Evolutionary conservation across 331 rosid species (phyloP), one percentile per base, ranked within the genome.

Genomic region (Saraca asoca): DNA sequence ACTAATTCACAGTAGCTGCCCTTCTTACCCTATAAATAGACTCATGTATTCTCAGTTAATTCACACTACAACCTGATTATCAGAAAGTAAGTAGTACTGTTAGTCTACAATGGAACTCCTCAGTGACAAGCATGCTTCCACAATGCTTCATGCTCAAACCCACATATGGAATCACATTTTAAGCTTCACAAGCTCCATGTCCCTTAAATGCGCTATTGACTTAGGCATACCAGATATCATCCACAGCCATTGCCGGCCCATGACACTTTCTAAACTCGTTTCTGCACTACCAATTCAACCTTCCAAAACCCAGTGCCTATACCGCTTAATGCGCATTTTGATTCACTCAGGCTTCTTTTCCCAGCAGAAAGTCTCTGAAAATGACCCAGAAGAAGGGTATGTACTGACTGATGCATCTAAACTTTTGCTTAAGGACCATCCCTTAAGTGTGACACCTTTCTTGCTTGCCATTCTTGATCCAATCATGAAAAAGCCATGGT

Each of bases 161-260:
- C 72, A 62, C 29, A n/a, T 62, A 15, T 78, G 68, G 64, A 78
- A 43, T 19, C 73, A 62, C 33, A 7, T 66, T 7, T 29, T 78
- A n/a, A 67, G n/a, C 35, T 67, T 44, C 55, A 54, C 68, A 9
- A 68, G 68, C 24, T 58, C 85, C 34, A 76, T 76, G 87, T 62
- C 79, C 31, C 77, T 82, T 5, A 75, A 79, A 75, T 67, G 75
- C 11, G 87, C 83, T 6, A 14, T 75, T 6, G 71, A 78, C 5
- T 24, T 82, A 8, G 72, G 73, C 39, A 78, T 82, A 20, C 83
- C 83, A 29, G 79, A 78, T 18, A 51, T 20, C 48, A 82, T 82
- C 54, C 75, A 73, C 62, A 68, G 35, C 72, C 62, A 73, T 37
- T 78, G 73, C 72, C 38, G 61, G 19, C 78, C 86, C 64, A 66